Evolutionary conservation across 345 rosid genomes (phyloP).

Genomic region (Populus ilicifolia): DNA sequence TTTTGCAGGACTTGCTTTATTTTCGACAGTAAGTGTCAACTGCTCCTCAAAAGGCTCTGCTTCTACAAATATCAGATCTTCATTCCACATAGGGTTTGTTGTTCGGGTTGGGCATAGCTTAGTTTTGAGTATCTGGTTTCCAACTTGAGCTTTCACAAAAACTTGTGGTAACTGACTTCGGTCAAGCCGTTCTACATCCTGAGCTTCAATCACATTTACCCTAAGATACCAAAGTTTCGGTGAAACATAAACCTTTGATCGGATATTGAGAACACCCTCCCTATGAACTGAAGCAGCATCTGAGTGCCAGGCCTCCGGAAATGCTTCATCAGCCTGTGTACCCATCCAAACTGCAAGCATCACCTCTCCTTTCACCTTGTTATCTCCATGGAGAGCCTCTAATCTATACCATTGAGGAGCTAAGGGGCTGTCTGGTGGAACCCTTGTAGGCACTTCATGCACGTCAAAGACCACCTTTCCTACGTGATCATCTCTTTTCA

Average conservation of each 20-base stretch:
- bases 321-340: constrained; percentile 35
- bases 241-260: constrained; percentile 33
- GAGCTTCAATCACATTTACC: constrained; percentile 34
- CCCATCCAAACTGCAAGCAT: constrained; percentile 40
- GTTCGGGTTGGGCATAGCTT: constrained; percentile 25
- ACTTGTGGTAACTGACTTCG: constrained; percentile 21
- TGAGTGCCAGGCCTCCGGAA: constrained; percentile 30
- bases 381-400: constrained; percentile 14
- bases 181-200: constrained; percentile 29
- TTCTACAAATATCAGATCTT: constrained; percentile 30
- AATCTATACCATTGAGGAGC: constrained; percentile 34
- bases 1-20: constrained; percentile 16
- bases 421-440: constrained; percentile 34
- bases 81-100: constrained; percentile 29
- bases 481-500: constrained; percentile 26
- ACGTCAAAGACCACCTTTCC: constrained; percentile 30
- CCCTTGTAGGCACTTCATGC: constrained; percentile 35
- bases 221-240: constrained; percentile 34
- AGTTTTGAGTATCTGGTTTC: constrained; percentile 28
- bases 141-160: constrained; percentile 30
- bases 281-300: constrained; percentile 31
- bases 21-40: constrained; percentile 25
- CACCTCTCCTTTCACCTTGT: constrained; percentile 26
- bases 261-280: constrained; percentile 23
- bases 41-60: constrained; percentile 35